A percentile compares a stretch with the other conserved stretches of the same genome.
Evolutionary conservation across 2,329 filamentous ascomycete species (phyloP).

Genomic region (Elsinoe arachidis): DNA sequence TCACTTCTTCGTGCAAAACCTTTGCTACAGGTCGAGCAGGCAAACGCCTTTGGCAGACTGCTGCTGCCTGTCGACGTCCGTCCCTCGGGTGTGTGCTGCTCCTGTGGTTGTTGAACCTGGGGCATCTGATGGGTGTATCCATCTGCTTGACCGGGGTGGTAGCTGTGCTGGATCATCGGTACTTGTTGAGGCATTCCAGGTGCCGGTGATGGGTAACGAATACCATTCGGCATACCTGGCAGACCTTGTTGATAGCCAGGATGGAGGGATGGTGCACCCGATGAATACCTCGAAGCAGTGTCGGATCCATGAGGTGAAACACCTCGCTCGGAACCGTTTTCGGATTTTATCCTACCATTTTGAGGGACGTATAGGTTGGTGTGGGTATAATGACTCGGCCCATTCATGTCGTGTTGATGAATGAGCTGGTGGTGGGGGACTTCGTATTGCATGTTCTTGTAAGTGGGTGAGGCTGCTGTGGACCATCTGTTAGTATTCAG

Average conservation of each 20-base stretch:
- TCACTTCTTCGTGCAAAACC: slow-evolving; percentile 90
- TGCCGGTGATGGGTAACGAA: slow-evolving; percentile 47
- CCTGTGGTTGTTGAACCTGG: slow-evolving; percentile 29
- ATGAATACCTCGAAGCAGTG: slow-evolving; percentile 49
- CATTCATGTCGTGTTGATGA: slow-evolving; percentile 20
- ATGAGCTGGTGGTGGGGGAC: slow-evolving; percentile 25
- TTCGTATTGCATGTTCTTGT: slow-evolving; percentile 33
- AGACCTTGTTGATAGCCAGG: slow-evolving; percentile 40
- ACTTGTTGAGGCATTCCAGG: slow-evolving; percentile 42
- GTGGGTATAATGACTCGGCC: slow-evolving; percentile 24
- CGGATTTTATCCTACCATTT: slow-evolving; percentile 46
- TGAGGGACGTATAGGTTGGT: slow-evolving; percentile 41
- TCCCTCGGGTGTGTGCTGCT: slow-evolving; percentile 31
- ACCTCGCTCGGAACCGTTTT: slow-evolving; percentile 52
- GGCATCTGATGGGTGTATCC: slow-evolving; percentile 29
- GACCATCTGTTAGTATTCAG: slow-evolving; percentile 31
- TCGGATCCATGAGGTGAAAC: slow-evolving; percentile 48
- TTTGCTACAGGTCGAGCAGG: slow-evolving; percentile 83
- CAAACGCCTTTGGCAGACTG: slow-evolving; percentile 64
- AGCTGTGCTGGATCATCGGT: slow-evolving; percentile 48
- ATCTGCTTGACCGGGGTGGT: slow-evolving; percentile 39
- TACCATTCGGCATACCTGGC: slow-evolving; percentile 41
- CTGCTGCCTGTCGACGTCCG: slow-evolving; percentile 34
- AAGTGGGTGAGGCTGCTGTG: slow-evolving; percentile 22
- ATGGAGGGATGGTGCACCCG: slow-evolving; percentile 44